These are phyloP conservation scores for Neopestalotiopsis clavispora DNA, from an alignment of 2,329 filamentous ascomycete genomes.

Conservation along the genomic window DNA sequence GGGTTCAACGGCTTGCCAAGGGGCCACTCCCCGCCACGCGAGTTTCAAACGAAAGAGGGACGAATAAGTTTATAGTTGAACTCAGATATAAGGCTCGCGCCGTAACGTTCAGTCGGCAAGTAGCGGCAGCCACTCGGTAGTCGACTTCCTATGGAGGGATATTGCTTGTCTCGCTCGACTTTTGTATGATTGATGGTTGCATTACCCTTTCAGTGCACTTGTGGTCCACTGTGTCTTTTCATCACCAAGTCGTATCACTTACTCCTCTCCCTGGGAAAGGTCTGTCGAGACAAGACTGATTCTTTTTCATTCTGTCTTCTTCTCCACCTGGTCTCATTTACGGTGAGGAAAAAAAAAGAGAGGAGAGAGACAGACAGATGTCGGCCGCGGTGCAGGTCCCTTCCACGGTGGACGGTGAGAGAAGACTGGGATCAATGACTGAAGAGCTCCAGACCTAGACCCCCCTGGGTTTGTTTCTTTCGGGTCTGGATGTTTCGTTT, in stretches of 20 bases:
- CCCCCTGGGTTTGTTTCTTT: neutral
- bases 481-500: neutral
- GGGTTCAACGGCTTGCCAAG: too few relatives aligned
- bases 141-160: neutral
- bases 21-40: neutral
- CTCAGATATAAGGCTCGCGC: constrained; percentile 9
- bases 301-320: neutral
- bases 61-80: constrained; percentile 14
- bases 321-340: constrained; percentile 8
- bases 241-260: neutral
- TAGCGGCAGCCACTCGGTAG: neutral
- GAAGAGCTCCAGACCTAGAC: neutral
- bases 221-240: neutral
- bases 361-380: neutral
- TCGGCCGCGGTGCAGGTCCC: neutral
- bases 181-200: neutral
- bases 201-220: neutral
- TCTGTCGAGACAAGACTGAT: neutral
- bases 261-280: too few relatives aligned
- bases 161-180: neutral
- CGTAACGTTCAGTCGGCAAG: neutral
- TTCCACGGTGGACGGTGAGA: constrained; percentile 6
- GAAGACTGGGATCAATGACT: constrained; percentile 1
- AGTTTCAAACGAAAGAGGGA: constrained; percentile 7
- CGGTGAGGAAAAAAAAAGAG: neutral